These are phyloP conservation scores for Immersiella caudata DNA, from an alignment of 495 filamentous ascomycete genomes.

Conservation along the genomic window DNA sequence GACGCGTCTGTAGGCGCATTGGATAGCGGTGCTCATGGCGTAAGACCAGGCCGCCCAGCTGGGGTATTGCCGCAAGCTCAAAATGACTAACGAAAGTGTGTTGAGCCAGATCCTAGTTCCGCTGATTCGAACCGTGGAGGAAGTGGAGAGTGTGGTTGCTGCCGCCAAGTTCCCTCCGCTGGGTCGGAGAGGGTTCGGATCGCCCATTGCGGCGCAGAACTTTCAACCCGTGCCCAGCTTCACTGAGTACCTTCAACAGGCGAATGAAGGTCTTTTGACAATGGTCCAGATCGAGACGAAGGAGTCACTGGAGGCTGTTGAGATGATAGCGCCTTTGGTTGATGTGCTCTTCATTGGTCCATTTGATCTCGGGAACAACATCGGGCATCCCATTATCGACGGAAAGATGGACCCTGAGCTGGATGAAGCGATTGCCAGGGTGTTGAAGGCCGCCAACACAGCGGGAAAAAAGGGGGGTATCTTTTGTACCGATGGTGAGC, in stretches of 20 bases:
- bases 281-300: constrained; percentile 84
- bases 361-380: constrained; percentile 74
- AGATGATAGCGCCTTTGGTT: constrained; percentile 72
- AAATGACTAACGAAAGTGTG: constrained; percentile 18
- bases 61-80: background rate
- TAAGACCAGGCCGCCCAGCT: constrained; percentile 27
- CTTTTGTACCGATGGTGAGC: constrained; percentile 69
- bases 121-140: constrained; percentile 64
- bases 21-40: constrained; percentile 69
- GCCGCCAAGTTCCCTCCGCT: constrained; percentile 69
- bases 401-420: constrained; percentile 66
- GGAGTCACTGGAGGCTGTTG: constrained; percentile 69
- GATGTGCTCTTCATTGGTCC: constrained; percentile 81
- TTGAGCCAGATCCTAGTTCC: constrained; percentile 59
- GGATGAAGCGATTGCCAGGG: constrained; percentile 65
- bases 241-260: constrained; percentile 71
- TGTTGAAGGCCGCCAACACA: constrained; percentile 62
- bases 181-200: constrained; percentile 67
- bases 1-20: constrained; percentile 56
- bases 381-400: constrained; percentile 68
- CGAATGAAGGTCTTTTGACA: constrained; percentile 70
- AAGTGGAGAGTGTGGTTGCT: constrained; percentile 60
- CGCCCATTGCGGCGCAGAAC: constrained; percentile 65
- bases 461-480: constrained; percentile 79
- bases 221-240: constrained; percentile 58